These are phyloP conservation scores for Somion occarium DNA, from an alignment of 1,284 basidiomycete species.

Conservation along the genomic window DNA sequence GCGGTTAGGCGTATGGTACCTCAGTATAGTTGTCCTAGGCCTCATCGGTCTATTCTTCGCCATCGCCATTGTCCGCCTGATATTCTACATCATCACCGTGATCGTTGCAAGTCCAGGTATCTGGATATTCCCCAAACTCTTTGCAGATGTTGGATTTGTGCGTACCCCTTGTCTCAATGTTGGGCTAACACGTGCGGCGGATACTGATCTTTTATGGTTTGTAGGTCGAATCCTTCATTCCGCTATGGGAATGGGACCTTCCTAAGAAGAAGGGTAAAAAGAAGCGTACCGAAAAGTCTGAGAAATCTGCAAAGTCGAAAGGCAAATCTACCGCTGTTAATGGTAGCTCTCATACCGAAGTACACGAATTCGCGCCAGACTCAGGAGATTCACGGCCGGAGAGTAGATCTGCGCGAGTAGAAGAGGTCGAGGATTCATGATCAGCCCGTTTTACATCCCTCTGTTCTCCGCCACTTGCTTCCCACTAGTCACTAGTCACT, in stretches of 20 bases:
- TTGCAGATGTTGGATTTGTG: slow-evolving; percentile 98
- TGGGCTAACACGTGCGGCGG: neutral
- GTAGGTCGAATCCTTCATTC: slow-evolving; percentile 96
- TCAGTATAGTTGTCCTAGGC: slow-evolving; percentile 85
- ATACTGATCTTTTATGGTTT: too few relatives aligned
- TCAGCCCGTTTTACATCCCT: slow-evolving; percentile 3
- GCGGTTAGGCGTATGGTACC: slow-evolving; percentile 95
- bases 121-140: slow-evolving; percentile 98
- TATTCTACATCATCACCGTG: slow-evolving; percentile 93
- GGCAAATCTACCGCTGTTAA: slow-evolving; percentile 14
- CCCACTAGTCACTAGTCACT: too few relatives aligned
- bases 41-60: slow-evolving; percentile 90
- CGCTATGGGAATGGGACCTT: slow-evolving; percentile 95
- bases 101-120: slow-evolving; percentile 87
- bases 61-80: slow-evolving; percentile 87
- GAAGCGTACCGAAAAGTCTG: slow-evolving; percentile 51
- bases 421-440: slow-evolving; percentile 32
- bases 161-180: slow-evolving; percentile 33
- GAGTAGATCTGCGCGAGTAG: slow-evolving; percentile 48
- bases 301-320: slow-evolving; percentile 29
- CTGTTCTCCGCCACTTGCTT: too few relatives aligned
- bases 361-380: slow-evolving; percentile 50
- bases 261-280: slow-evolving; percentile 87
- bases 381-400: slow-evolving; percentile 52
- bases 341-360: slow-evolving; percentile 11